These are phyloP conservation scores for Boletus eberwhitei DNA, from an alignment of 768 basidiomycete genomes.

Conservation along the genomic window DNA sequence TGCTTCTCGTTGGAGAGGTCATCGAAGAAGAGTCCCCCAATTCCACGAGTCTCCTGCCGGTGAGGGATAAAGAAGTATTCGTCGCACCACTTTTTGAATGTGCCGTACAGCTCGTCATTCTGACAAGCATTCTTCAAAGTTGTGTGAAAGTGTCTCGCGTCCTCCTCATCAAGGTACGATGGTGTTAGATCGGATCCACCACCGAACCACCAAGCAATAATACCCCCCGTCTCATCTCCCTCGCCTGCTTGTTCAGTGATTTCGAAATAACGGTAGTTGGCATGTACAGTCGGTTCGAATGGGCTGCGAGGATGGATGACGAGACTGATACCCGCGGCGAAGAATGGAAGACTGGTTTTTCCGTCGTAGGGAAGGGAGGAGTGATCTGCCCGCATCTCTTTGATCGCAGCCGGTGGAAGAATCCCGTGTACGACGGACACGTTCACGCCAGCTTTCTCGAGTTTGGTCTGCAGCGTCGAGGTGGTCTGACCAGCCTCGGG, in stretches of 20 bases:
- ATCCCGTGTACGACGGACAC: slow-evolving; percentile 87
- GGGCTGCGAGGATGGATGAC: slow-evolving; percentile 95
- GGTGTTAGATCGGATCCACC: slow-evolving; percentile 95
- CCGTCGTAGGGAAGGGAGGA: slow-evolving; percentile 62
- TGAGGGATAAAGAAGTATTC: slow-evolving; percentile 95
- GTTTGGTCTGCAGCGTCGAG: slow-evolving; percentile 44
- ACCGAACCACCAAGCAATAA: slow-evolving; percentile 97
- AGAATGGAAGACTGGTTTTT: slow-evolving; percentile 77
- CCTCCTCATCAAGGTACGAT: slow-evolving; percentile 85
- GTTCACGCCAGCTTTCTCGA: slow-evolving; percentile 97
- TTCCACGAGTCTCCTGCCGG: slow-evolving; percentile 77
- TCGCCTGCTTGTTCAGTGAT: slow-evolving; percentile 53
- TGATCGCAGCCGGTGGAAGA: slow-evolving; percentile 85
- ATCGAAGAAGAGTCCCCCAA: slow-evolving; percentile 97
- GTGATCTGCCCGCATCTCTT: slow-evolving; percentile 95
- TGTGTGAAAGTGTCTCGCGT: slow-evolving; percentile 82
- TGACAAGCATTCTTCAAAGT: slow-evolving; percentile 77
- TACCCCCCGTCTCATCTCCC: slow-evolving; percentile 41
- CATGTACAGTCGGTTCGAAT: slow-evolving; percentile 89
- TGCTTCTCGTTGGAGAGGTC: slow-evolving; percentile 74
- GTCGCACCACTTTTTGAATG: slow-evolving; percentile 96
- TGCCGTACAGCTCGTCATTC: slow-evolving; percentile 63
- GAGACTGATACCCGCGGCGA: slow-evolving; percentile 87
- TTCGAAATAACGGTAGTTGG: slow-evolving; percentile 98
- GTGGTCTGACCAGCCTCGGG: slow-evolving; percentile 30